Evolutionary conservation across 805 yeast genomes (phyloP).

Genomic region (Candida pseudoglaebosa): DNA sequence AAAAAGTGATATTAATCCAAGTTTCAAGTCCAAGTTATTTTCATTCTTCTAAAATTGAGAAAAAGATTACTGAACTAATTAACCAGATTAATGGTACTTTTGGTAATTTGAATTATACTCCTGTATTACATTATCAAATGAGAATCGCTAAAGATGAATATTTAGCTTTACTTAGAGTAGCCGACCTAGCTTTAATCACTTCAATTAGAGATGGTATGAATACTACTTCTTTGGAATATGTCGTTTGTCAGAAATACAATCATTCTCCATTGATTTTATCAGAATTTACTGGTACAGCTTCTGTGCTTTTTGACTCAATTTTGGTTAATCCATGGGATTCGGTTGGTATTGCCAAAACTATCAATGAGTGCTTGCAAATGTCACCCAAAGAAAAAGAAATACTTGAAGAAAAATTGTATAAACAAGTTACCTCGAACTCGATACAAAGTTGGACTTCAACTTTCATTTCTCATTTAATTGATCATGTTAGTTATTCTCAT

Average conservation of each 20-base stretch:
- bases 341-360: conserved; percentile 83
- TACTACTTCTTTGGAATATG: conserved; percentile 90
- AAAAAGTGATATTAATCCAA: conserved; percentile 83
- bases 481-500: conserved; percentile 34
- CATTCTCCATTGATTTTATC: conserved; percentile 78
- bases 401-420: conserved; percentile 53
- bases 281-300: conserved; percentile 88
- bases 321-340: conserved; percentile 97
- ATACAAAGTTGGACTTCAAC: conserved; percentile 76
- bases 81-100: conserved; percentile 78
- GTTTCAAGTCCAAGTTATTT: conserved; percentile 77
- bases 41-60: conserved; percentile 64
- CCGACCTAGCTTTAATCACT: conserved; percentile 86
- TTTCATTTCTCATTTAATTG: conserved; percentile 50
- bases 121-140: conserved; percentile 91
- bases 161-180: conserved; percentile 79
- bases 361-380: conserved; percentile 64
- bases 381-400: conserved; percentile 39
- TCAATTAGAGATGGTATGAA: conserved; percentile 95
- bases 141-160: conserved; percentile 86
- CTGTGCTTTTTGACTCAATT: conserved; percentile 66
- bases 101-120: conserved; percentile 78
- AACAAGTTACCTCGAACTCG: conserved; percentile 64
- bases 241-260: conserved; percentile 75
- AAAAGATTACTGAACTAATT: conserved; percentile 78